These are phyloP conservation scores for Hydnum rufescens DNA, from an alignment of 768 basidiomycete species.

Conservation along the genomic window DNA sequence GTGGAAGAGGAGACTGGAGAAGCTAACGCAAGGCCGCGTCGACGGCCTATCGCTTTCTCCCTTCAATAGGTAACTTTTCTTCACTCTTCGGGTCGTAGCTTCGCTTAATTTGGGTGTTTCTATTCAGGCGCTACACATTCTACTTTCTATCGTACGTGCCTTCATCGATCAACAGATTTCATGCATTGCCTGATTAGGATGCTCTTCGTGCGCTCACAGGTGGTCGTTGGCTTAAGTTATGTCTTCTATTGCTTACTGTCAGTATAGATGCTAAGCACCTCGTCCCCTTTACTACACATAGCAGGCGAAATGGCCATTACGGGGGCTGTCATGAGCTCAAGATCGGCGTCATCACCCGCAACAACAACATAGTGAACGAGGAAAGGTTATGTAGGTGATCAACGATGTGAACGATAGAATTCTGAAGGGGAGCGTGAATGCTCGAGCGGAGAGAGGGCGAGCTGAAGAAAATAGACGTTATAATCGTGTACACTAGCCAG, in stretches of 20 bases:
- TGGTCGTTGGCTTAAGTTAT: slow-evolving; percentile 57
- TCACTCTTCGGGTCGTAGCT: too few species aligned
- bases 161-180: background rate
- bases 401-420: too few species aligned
- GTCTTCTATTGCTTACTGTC: background rate
- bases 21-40: slow-evolving; percentile 38
- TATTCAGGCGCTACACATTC: slow-evolving; percentile 66
- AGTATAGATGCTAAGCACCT: background rate
- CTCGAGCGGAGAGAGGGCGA: too few species aligned
- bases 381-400: too few species aligned
- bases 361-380: too few species aligned
- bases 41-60: slow-evolving; percentile 54
- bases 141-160: slow-evolving; percentile 45
- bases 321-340: slow-evolving; percentile 46
- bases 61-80: slow-evolving; percentile 17
- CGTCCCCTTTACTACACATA: background rate
- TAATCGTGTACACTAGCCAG: too few species aligned
- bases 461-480: too few species aligned
- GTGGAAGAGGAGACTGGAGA: slow-evolving; percentile 58
- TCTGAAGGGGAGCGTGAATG: too few species aligned
- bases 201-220: background rate
- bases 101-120: too few species aligned
- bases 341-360: slow-evolving; percentile 77
- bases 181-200: background rate
- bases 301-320: slow-evolving; percentile 30